phyloP scores from a whole-genome alignment of 305 asterid species.

The Fraxinus platypoda region DNA sequence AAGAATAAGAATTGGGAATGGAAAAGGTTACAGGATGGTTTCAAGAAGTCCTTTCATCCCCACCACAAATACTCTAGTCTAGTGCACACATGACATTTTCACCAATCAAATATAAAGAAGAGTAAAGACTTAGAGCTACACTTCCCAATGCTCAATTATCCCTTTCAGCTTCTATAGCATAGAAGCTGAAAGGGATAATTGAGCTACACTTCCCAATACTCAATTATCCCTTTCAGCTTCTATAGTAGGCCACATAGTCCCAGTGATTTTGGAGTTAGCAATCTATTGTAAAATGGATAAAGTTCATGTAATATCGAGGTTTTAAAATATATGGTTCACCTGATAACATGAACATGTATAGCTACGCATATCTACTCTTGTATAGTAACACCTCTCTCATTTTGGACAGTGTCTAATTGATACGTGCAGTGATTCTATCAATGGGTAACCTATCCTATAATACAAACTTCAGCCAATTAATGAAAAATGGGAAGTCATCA shows the following conservation, averaged over 20 bases:
- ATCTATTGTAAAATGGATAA: neutral
- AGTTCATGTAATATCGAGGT: neutral
- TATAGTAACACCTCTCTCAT: neutral
- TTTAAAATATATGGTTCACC: neutral
- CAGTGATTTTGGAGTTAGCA: neutral
- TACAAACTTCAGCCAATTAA: neutral
- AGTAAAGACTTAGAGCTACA: slow-evolving; percentile 5
- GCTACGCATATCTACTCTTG: neutral
- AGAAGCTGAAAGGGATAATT: neutral
- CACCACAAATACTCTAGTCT: neutral
- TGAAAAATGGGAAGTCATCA: neutral
- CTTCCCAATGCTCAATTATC: neutral
- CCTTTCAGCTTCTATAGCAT: neutral
- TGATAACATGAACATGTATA: neutral
- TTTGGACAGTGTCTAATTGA: neutral
- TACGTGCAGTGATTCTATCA: neutral
- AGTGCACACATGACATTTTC: neutral
- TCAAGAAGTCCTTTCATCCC: neutral
- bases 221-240: neutral
- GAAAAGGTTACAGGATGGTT: slow-evolving; percentile 2
- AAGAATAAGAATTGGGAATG: neutral
- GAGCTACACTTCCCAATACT: neutral
- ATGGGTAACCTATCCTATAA: neutral
- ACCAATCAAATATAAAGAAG: slow-evolving; percentile 4
- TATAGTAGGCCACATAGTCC: neutral